Conservation (phyloP, 2,329 filamentous ascomycete genomes). For the Cadophora luteo-olivacea region DNA sequence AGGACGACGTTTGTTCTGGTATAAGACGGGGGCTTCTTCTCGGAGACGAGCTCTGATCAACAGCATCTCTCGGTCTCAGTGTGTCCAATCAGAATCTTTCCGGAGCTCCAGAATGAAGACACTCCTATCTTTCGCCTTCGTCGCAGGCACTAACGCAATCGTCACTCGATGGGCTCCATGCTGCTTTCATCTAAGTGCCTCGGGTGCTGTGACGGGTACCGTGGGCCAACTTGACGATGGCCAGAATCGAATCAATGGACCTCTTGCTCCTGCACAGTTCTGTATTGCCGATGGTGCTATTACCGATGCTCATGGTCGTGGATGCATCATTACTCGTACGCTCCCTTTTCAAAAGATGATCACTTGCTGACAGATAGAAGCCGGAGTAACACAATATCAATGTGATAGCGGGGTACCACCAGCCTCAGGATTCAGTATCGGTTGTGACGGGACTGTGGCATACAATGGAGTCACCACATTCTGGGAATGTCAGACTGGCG, state of each 20-base stretch:
- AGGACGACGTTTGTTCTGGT: background rate
- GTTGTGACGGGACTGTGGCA: conserved; percentile 56
- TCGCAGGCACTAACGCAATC: conserved; percentile 17
- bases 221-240: conserved; percentile 67
- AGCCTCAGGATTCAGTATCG: conserved; percentile 61
- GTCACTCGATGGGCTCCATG: conserved; percentile 44
- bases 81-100: no score
- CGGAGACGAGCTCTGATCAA: background rate
- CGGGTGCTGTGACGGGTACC: conserved; percentile 54
- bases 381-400: conserved; percentile 25
- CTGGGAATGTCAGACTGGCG: conserved; percentile 62
- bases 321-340: conserved; percentile 66
- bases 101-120: conserved; percentile 12
- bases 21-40: background rate
- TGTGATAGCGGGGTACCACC: conserved; percentile 59
- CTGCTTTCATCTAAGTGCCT: conserved; percentile 58
- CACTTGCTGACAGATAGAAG: background rate
- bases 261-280: conserved; percentile 55
- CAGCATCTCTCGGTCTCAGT: background rate
- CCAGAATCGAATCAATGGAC: conserved; percentile 63
- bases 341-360: background rate
- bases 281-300: conserved; percentile 61
- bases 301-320: conserved; percentile 60
- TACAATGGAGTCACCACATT: conserved; percentile 58
- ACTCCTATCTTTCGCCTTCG: background rate